Conservation (phyloP, 192 early-diverging fungal genomes). For the Backusella westeae region DNA sequence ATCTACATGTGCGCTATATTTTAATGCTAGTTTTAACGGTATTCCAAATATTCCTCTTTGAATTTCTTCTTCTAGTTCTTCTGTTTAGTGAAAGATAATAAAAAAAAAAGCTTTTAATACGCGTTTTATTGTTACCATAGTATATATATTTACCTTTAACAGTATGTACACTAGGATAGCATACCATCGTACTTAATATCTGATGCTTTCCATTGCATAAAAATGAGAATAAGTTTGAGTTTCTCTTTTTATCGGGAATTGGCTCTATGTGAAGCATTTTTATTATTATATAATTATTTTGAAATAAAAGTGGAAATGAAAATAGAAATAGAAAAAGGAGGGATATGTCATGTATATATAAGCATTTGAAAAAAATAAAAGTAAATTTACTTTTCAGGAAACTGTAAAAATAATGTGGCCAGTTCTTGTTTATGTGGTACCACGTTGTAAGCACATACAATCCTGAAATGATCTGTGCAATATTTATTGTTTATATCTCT, state of each 20-base stretch:
- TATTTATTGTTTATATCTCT: neutral
- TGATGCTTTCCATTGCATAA: slow-evolving; percentile 14
- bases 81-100: neutral
- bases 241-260: slow-evolving; percentile 6
- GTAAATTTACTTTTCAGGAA: neutral
- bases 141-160: neutral
- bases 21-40: slow-evolving; percentile 21
- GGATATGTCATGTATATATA: neutral
- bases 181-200: slow-evolving; percentile 10
- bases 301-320: slow-evolving; percentile 5
- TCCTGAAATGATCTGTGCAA: neutral
- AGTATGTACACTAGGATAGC: neutral
- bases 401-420: neutral
- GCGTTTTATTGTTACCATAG: neutral
- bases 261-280: slow-evolving; percentile 5
- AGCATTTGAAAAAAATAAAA: neutral
- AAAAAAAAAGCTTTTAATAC: neutral
- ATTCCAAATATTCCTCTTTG: slow-evolving; percentile 23
- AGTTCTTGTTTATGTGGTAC: neutral
- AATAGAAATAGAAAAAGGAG: slow-evolving; percentile 2
- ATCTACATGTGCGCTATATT: slow-evolving; percentile 9
- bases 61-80: neutral
- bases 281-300: neutral
- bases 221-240: slow-evolving; percentile 17
- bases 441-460: neutral